Base-by-base conservation (phyloP, 805 yeast species). In the Candida schatavii region DNA sequence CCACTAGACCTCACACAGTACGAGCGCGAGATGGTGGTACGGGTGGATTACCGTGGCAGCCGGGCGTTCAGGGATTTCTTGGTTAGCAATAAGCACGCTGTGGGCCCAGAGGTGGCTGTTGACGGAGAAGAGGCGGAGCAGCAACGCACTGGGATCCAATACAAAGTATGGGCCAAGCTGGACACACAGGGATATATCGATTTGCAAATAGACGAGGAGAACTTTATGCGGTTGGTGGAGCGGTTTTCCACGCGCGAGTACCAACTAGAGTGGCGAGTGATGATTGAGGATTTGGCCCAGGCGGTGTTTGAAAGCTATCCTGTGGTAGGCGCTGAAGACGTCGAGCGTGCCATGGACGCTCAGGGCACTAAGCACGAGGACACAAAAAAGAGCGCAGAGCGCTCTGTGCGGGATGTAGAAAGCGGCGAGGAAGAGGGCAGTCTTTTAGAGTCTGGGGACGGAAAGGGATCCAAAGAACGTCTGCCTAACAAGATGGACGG, bases 241-340 rank as follows among this genome's bases (percentile, higher is more conserved):
- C 39, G 43, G 29, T 51, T 49, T 39, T 56, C 62, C n/a, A 25
- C 20, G 11, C 40, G 28, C 14, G 50, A 48, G 6, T 25, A 37
- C 5, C 48, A 47, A 5, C 51, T 64, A 19, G 49, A 62, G 0
- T 58, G 70, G 47, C 50, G 64, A n/a, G 55, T 77, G 3, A 61
- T 83, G 11, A 72, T 85, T 35, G 66, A 64, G 1, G 85, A 85
- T 54, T 62, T 85, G 41, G 70, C 85, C 1, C 80, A 77, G 49
- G 62, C 75, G 0, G 68, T 85, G 0, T 71, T 55, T 45, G 84
- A 81, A 48, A 72, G 85, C 0, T 77, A 62, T 44, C 83, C 87
- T 1, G 35, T 22, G 5, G 20, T 22, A 5, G 35, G 11, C 15
- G 42, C 51, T 26, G 42, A 47, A 20, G 30, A 27, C 23, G n/a